A percentile compares a stretch with the other conserved stretches of the same genome.
Conservation (phyloP, 1,139 yeast species). For the Yamadazyma trypodendri region DNA sequence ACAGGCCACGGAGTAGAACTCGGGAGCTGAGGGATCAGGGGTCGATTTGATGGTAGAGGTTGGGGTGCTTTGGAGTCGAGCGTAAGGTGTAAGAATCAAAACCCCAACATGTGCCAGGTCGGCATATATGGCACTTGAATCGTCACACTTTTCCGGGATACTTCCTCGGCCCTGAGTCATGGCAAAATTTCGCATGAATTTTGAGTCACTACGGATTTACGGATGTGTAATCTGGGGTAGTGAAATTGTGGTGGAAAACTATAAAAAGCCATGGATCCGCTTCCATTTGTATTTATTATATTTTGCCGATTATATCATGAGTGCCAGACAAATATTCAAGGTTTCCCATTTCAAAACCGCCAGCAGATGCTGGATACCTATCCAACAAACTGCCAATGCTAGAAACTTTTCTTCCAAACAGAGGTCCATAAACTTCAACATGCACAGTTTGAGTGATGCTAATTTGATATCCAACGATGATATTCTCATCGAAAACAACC, state of each 20-base stretch:
- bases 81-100: too few species aligned
- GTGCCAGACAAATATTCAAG: slow-evolving; percentile 32
- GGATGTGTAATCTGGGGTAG: slow-evolving; percentile 11
- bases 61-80: too few species aligned
- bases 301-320: too few species aligned
- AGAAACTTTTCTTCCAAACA: slow-evolving; percentile 39
- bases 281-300: neutral
- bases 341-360: slow-evolving; percentile 43
- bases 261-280: neutral
- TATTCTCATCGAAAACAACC: slow-evolving; percentile 20
- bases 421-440: slow-evolving; percentile 36
- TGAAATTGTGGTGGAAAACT: slow-evolving; percentile 1
- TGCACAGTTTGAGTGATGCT: slow-evolving; percentile 29
- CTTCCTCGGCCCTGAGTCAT: slow-evolving; percentile 1
- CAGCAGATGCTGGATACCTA: slow-evolving; percentile 47
- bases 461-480: slow-evolving; percentile 39
- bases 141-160: neutral
- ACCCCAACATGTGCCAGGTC: neutral
- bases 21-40: too few species aligned
- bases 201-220: slow-evolving; percentile 2
- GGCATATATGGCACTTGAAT: too few species aligned
- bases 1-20: neutral
- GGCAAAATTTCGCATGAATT: neutral
- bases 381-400: slow-evolving; percentile 12
- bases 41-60: too few species aligned